phyloP scores from a whole-genome alignment of 2,329 filamentous ascomycete genomes.

The Elsinoe australis region DNA sequence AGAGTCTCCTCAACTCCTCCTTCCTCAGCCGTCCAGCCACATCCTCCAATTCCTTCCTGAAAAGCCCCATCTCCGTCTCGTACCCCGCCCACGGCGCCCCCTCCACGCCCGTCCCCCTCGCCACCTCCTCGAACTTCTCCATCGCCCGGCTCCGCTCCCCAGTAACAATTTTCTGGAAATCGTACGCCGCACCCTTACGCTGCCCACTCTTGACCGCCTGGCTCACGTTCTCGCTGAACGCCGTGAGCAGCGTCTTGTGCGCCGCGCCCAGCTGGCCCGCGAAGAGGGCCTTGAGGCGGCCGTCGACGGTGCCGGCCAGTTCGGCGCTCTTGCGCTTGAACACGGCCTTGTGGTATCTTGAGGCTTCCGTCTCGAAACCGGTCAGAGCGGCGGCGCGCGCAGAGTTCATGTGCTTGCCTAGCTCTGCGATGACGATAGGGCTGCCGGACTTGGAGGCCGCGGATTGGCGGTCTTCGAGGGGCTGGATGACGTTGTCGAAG shows the following conservation, averaged over 20 bases:
- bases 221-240: constrained; percentile 84
- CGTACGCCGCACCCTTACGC: constrained; percentile 82
- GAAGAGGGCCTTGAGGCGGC: constrained; percentile 80
- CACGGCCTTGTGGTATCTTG: constrained; percentile 93
- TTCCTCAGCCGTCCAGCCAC: constrained; percentile 78
- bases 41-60: constrained; percentile 84
- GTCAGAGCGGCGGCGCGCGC: constrained; percentile 67
- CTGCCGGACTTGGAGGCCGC: constrained; percentile 67
- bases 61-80: constrained; percentile 67
- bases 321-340: constrained; percentile 80
- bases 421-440: constrained; percentile 61
- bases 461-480: constrained; percentile 78
- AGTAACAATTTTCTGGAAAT: constrained; percentile 90
- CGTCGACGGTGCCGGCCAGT: constrained; percentile 77
- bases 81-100: constrained; percentile 85
- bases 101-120: constrained; percentile 64
- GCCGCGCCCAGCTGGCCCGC: constrained; percentile 79
- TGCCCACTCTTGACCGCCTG: constrained; percentile 82
- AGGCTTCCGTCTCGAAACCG: constrained; percentile 83
- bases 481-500: constrained; percentile 74
- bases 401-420: constrained; percentile 65
- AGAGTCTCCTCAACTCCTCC: constrained; percentile 91
- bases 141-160: constrained; percentile 71
- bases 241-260: constrained; percentile 76
- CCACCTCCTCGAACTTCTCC: constrained; percentile 67